Conservation (phyloP, 306 rosid genomes). For the Alnus glutinosa region DNA sequence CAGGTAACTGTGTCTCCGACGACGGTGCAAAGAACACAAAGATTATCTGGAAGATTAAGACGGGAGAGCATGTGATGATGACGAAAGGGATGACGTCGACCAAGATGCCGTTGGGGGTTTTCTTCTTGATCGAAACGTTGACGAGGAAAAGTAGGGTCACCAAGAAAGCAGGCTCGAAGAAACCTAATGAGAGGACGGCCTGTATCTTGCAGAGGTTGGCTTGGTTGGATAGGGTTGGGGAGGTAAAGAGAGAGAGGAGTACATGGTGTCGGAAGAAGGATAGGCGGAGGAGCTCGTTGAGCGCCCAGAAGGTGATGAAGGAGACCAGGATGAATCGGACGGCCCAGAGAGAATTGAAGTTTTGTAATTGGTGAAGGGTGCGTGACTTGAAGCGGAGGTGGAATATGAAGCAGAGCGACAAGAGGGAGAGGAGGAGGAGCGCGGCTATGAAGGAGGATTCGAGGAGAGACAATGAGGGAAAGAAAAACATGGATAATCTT, state of each 20-base stretch:
- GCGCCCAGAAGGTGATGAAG: conserved; percentile 61
- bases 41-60: conserved; percentile 29
- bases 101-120: conserved; percentile 32
- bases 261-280: conserved; percentile 43
- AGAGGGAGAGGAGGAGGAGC: conserved; percentile 52
- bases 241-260: conserved; percentile 27
- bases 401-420: conserved; percentile 68
- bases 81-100: conserved; percentile 34
- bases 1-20: conserved; percentile 19
- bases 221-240: conserved; percentile 15
- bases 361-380: conserved; percentile 48
- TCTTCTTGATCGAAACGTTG: conserved; percentile 51
- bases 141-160: conserved; percentile 67
- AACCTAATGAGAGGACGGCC: conserved; percentile 52
- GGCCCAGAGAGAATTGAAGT: conserved; percentile 81
- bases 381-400: conserved; percentile 71
- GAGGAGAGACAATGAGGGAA: conserved; percentile 34
- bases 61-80: conserved; percentile 41
- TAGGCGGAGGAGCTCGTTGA: conserved; percentile 58
- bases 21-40: conserved; percentile 38
- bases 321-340: conserved; percentile 69
- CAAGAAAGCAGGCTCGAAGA: conserved; percentile 74
- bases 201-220: conserved; percentile 54
- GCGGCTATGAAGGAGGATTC: conserved; percentile 44
- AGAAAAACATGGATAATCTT: conserved; percentile 50